Conservation (phyloP, 345 rosid species). For the Toxicodendron radicans region DNA sequence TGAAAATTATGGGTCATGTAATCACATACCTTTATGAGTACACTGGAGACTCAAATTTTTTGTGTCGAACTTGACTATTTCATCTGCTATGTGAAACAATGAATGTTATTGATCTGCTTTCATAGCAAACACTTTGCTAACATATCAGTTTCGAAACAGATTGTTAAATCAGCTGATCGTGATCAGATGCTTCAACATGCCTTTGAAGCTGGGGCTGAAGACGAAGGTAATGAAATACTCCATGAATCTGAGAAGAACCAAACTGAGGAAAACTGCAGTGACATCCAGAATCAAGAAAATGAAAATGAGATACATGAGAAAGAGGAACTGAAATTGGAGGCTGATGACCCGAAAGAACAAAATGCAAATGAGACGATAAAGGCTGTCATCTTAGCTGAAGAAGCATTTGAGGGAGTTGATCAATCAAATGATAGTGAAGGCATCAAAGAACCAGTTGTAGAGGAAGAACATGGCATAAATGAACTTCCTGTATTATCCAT, state of each 20-base stretch:
- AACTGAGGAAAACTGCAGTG: constrained; percentile 17
- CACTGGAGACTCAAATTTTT: background rate
- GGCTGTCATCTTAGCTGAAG: constrained; percentile 31
- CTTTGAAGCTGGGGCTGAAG: constrained; percentile 24
- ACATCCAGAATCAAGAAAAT: constrained; percentile 15
- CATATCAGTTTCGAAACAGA: constrained; percentile 26
- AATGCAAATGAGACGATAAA: constrained; percentile 27
- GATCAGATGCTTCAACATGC: constrained; percentile 18
- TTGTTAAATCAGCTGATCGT: constrained; percentile 16
- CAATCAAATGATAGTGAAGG: constrained; percentile 27
- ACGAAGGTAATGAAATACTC: constrained; percentile 16
- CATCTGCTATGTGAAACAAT: background rate
- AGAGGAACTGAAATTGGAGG: constrained; percentile 17
- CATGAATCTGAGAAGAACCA: constrained; percentile 12
- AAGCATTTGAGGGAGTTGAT: constrained; percentile 22
- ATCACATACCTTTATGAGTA: background rate
- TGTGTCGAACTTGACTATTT: background rate
- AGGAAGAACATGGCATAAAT: constrained; percentile 17
- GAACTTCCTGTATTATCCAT: constrained; percentile 11
- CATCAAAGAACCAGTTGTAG: constrained; percentile 21
- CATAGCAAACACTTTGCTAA: constrained; percentile 15
- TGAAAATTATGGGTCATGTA: background rate
- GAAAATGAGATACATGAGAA: constrained; percentile 26
- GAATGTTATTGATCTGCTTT: background rate
- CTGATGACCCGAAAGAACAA: constrained; percentile 29